Evolutionary conservation across 1,139 yeast genomes (phyloP).

Genomic region (Yamadazyma buinensis): DNA sequence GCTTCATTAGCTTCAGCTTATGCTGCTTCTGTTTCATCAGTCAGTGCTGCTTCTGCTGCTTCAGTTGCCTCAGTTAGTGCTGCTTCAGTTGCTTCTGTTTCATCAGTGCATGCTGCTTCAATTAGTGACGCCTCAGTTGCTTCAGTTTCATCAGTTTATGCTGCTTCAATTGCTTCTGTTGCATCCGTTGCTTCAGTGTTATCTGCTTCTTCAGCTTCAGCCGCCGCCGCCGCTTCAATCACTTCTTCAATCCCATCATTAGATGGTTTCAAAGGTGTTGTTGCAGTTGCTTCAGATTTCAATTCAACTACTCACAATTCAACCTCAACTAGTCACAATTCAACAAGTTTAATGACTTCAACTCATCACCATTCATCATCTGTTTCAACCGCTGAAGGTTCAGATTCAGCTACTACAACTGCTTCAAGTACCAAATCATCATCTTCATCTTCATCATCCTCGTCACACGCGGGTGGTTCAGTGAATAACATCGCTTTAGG

Average conservation of each 20-base stretch:
- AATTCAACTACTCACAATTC: constrained; percentile 12
- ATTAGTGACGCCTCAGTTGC: constrained; percentile 13
- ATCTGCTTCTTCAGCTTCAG: constrained; percentile 11
- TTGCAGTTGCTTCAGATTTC: constrained; percentile 43
- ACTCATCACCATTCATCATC: constrained; percentile 6
- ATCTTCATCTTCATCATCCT: no score
- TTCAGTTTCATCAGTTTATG: constrained; percentile 12
- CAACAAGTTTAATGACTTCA: constrained; percentile 10
- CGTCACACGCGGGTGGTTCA: constrained; percentile 23
- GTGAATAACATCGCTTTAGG: constrained; percentile 31
- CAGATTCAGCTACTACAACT: constrained; percentile 10
- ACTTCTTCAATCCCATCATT: constrained; percentile 19
- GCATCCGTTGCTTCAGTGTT: constrained; percentile 15
- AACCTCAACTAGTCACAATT: constrained; percentile 10
- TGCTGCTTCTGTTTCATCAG: constrained; percentile 13
- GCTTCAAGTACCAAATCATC: no score
- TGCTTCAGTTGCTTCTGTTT: constrained; percentile 10
- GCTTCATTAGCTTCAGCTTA: background rate
- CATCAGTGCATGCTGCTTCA: constrained; percentile 37
- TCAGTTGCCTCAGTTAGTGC: constrained; percentile 12
- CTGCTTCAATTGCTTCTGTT: constrained; percentile 14
- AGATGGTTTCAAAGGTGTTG: constrained; percentile 39
- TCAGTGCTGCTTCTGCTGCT: constrained; percentile 9
- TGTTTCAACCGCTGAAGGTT: constrained; percentile 13
- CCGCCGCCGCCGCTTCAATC: constrained; percentile 12